These are phyloP conservation scores for Colletotrichum limetticola DNA, from an alignment of 2,329 filamentous ascomycete genomes.

Conservation along the genomic window DNA sequence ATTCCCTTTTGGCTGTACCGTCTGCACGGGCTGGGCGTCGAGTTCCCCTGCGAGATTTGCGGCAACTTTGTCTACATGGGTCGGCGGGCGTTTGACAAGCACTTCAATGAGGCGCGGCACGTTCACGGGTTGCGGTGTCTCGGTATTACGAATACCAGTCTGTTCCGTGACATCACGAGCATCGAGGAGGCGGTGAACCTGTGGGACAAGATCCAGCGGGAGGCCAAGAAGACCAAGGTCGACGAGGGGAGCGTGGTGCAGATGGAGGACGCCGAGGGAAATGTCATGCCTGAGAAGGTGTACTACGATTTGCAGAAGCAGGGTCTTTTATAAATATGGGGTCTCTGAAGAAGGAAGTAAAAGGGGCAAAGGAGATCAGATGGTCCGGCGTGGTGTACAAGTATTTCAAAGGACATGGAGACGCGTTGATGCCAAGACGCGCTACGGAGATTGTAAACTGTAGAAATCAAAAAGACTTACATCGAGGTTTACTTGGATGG, in stretches of 20 bases:
- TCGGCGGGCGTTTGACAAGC: conserved; percentile 94
- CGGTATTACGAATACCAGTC: conserved; percentile 88
- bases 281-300: conserved; percentile 99
- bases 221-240: conserved; percentile 81
- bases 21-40: conserved; percentile 91
- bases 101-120: conserved; percentile 94
- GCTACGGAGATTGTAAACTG: neutral
- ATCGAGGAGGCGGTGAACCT: conserved; percentile 90
- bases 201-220: conserved; percentile 92
- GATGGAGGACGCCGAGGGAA: conserved; percentile 98
- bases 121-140: conserved; percentile 94
- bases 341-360: neutral
- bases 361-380: neutral
- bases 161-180: conserved; percentile 93
- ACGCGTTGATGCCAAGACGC: neutral
- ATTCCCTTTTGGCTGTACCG: conserved; percentile 99
- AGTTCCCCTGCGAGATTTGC: conserved; percentile 96
- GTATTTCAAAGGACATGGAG: neutral
- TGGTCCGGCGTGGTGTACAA: conserved; percentile 4
- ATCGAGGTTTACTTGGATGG: neutral
- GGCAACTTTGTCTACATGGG: conserved; percentile 99
- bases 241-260: conserved; percentile 89
- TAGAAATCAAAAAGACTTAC: neutral
- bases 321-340: conserved; percentile 73
- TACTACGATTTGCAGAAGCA: conserved; percentile 96